Evolutionary conservation across 768 basidiomycete species (phyloP), one percentile per base, ranked within the genome.

Genomic region (Arthromyces matolae): DNA sequence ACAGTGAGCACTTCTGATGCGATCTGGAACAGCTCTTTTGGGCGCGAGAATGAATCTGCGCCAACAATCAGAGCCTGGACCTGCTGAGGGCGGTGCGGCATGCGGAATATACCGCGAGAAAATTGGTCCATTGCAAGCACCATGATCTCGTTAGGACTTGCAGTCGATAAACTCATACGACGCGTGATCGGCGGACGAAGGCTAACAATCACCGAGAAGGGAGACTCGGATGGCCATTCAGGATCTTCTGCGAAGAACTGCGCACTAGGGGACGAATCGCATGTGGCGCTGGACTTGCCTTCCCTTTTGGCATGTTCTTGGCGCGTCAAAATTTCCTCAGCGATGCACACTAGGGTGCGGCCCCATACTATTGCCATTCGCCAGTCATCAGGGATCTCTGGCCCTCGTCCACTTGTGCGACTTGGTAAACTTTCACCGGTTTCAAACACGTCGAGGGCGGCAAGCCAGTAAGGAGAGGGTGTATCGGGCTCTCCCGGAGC

Each of bases 361-460:
- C 84, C 84, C 81, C 81, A 84, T 41, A 78, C 69, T 54, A 84
- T 69, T 13, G 81, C 77, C 76, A 85, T 78, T 24, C 78, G 75
- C 84, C 83, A 87, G 63, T 86, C 81, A 56, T 83, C 80, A 6
- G 69, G 67, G 22, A 40, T 49, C 41, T 61, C 60, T 35, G 54
- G 60, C 13, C 59, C 60, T 1, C 58, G 56, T 28, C 70, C 70
- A 42, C 54, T 66, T 4, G 67, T 67, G 27, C 71, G 71, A 28
- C 72, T 71, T 0, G 82, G 82, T 6, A 83, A 65, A 53, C 72
- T 79, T 57, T 86, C 83, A 35, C 83, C 83, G 6, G 77, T 79
- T 64, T 85, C 81, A 55, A 87, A 83, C 6, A 83, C 80, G 57
- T 85, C 83, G 44, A 88, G 69, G 1, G 84, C 81, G n/a, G 78